Percentiles rank a stretch among this genome's conserved stretches.
These are phyloP conservation scores for Fusarium sulawesiense DNA, from an alignment of 2,329 filamentous ascomycete genomes.

Conservation along the genomic window DNA sequence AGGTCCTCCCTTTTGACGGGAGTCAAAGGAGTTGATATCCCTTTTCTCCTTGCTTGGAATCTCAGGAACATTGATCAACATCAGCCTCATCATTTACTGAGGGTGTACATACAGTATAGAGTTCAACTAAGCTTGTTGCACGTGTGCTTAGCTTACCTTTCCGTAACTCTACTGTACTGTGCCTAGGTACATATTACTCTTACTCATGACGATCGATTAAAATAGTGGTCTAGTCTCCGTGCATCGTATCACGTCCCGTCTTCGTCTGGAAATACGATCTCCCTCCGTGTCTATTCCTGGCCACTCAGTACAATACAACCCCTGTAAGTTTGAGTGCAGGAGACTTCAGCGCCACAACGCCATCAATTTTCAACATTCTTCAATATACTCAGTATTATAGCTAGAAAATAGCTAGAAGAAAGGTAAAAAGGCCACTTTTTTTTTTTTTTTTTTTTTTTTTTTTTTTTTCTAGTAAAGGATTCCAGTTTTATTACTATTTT, in stretches of 20 bases:
- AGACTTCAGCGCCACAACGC: no score
- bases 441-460: no score
- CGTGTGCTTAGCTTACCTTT: background rate
- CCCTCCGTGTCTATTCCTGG: slow-evolving; percentile 35
- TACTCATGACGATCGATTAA: slow-evolving; percentile 8
- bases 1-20: slow-evolving; percentile 26
- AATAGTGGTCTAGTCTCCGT: background rate
- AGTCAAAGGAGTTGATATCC: slow-evolving; percentile 24
- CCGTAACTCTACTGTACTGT: background rate
- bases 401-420: no score
- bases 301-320: background rate
- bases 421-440: no score
- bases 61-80: slow-evolving; percentile 12
- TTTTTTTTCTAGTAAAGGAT: no score
- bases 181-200: background rate
- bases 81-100: slow-evolving; percentile 12
- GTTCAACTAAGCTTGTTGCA: slow-evolving; percentile 21
- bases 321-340: no score
- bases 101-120: background rate
- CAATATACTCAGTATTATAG: no score
- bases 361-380: no score
- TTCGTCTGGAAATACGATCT: slow-evolving; percentile 13
- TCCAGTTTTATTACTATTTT: no score
- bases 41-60: slow-evolving; percentile 22
- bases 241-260: slow-evolving; percentile 25